Percentiles rank a stretch among this genome's conserved stretches.
Evolutionary conservation across 2,329 filamentous ascomycete genomes (phyloP).

Genomic region (Trichophyton equinum): DNA sequence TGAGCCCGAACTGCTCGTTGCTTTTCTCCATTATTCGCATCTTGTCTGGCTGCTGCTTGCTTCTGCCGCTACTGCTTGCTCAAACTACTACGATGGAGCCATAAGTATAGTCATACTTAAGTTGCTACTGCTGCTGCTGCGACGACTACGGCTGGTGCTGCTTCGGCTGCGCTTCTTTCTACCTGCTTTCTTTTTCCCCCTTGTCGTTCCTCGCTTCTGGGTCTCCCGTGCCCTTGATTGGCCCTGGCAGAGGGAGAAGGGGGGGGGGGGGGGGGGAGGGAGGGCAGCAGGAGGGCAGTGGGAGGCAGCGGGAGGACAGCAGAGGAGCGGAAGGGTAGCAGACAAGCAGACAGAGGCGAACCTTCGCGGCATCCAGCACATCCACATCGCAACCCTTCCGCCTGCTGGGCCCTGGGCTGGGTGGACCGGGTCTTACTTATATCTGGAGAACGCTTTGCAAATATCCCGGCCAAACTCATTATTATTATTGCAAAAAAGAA

Average conservation of each 20-base stretch:
- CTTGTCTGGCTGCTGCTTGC: neutral
- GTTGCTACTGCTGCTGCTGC: too few relatives aligned
- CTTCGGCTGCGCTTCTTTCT: neutral
- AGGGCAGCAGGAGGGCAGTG: too few relatives aligned
- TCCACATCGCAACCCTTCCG: slow-evolving; percentile 1
- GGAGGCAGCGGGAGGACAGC: too few relatives aligned
- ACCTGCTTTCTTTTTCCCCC: neutral
- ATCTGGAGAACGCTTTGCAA: neutral
- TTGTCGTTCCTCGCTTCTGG: neutral
- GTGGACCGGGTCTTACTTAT: neutral
- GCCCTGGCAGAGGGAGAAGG: neutral
- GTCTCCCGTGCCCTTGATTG: neutral
- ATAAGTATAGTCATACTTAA: too few relatives aligned
- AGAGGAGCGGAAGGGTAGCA: too few relatives aligned
- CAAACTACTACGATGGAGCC: too few relatives aligned
- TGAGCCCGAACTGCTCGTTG: neutral
- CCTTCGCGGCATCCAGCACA: slow-evolving; percentile 3
- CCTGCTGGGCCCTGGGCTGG: neutral
- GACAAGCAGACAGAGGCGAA: neutral
- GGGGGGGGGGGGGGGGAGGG: too few relatives aligned
- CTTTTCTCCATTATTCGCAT: neutral
- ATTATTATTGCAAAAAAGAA: neutral
- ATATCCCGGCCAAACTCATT: neutral
- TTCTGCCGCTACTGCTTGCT: neutral
- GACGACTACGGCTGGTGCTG: too few relatives aligned